These are phyloP conservation scores for Geotrichum citri-aurantii DNA, from an alignment of 1,139 yeast genomes.

Conservation along the genomic window DNA sequence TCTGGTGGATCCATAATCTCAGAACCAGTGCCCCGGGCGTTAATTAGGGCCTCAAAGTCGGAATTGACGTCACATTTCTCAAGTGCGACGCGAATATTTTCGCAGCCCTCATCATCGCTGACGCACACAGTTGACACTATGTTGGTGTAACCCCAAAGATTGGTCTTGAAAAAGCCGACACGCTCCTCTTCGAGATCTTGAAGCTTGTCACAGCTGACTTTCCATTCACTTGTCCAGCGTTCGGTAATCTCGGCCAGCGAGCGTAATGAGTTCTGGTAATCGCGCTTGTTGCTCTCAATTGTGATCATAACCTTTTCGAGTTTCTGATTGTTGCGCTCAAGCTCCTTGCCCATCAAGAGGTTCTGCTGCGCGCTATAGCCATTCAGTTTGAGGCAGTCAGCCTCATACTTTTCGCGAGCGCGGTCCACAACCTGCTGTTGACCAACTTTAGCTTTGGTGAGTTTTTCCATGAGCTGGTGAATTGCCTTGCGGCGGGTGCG, in stretches of 20 bases:
- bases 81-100: conserved; percentile 57
- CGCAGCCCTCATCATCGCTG: conserved; percentile 70
- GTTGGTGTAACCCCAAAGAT: conserved; percentile 80
- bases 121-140: conserved; percentile 72
- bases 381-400: conserved; percentile 54
- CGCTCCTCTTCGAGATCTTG: conserved; percentile 77
- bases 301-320: conserved; percentile 50
- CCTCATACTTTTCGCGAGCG: conserved; percentile 50
- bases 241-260: conserved; percentile 63
- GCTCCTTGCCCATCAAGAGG: conserved; percentile 73
- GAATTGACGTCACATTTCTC: conserved; percentile 61
- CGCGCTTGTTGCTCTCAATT: conserved; percentile 47
- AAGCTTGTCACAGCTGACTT: conserved; percentile 55
- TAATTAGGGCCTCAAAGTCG: conserved; percentile 56
- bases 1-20: conserved; percentile 54
- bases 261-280: conserved; percentile 55
- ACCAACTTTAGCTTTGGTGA: conserved; percentile 39
- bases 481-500: conserved; percentile 44
- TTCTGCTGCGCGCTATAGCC: conserved; percentile 58
- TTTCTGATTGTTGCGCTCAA: conserved; percentile 60
- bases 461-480: conserved; percentile 42
- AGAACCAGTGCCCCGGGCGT: conserved; percentile 60
- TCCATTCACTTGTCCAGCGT: conserved; percentile 78
- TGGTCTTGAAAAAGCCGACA: conserved; percentile 66
- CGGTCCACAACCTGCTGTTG: conserved; percentile 40